These are phyloP conservation scores for Nicotiana obtusifolia DNA, from an alignment of 257 asterid genomes.

Conservation along the genomic window DNA sequence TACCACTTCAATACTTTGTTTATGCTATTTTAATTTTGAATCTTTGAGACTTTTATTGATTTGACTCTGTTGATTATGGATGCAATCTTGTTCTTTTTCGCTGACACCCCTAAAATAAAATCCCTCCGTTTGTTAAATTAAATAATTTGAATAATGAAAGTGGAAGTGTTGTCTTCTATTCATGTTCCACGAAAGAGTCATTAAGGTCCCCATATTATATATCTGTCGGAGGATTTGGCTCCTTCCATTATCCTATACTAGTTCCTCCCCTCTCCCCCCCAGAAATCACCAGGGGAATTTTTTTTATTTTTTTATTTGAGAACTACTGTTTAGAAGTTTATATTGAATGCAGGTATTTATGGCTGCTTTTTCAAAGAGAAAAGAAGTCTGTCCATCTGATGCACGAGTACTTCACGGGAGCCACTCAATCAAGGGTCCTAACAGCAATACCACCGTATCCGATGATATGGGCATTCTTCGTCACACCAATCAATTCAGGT, in stretches of 20 bases:
- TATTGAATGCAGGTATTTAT: slow-evolving; percentile 55
- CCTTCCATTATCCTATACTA: slow-evolving; percentile 3
- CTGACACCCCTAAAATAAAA: slow-evolving; percentile 11
- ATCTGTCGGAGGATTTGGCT: slow-evolving; percentile 49
- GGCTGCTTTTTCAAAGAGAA: slow-evolving; percentile 76
- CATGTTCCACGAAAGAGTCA: slow-evolving; percentile 18
- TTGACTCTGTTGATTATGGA: slow-evolving; percentile 26
- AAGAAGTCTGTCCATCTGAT: slow-evolving; percentile 49
- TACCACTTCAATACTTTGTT: background rate
- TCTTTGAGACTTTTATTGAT: background rate
- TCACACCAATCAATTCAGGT: slow-evolving; percentile 66
- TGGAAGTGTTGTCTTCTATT: slow-evolving; percentile 18
- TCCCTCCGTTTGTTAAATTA: slow-evolving; percentile 15
- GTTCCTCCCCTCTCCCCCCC: too few species aligned
- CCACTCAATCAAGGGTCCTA: slow-evolving; percentile 21
- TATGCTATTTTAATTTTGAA: background rate
- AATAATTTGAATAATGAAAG: background rate
- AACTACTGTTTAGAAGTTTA: background rate
- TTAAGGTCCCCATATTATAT: slow-evolving; percentile 19
- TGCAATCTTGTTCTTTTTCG: slow-evolving; percentile 27
- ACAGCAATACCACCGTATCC: slow-evolving; percentile 24
- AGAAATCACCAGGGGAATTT: too few species aligned
- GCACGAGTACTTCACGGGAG: slow-evolving; percentile 56
- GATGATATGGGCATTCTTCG: slow-evolving; percentile 22
- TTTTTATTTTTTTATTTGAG: too few species aligned